A percentile compares a stretch with the other conserved stretches of the same genome.
These are phyloP conservation scores for Wilcoxina mikolae DNA, from an alignment of 495 filamentous ascomycete species.

Conservation along the genomic window DNA sequence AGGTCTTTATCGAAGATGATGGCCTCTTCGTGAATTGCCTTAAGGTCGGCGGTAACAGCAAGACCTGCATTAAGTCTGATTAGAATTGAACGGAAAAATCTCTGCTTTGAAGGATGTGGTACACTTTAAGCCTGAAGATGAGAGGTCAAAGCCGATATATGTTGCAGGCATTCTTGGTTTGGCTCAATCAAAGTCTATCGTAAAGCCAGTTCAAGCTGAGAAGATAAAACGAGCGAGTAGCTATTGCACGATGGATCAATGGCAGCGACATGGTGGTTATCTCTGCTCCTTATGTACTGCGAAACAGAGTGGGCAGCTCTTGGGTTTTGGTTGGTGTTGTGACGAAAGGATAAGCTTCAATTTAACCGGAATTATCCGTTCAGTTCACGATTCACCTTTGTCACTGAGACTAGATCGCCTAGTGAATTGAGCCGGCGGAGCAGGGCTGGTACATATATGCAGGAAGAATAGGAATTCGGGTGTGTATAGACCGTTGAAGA, in stretches of 20 bases:
- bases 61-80: constrained; percentile 38
- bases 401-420: no score
- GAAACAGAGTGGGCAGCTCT: neutral
- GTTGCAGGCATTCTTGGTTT: neutral
- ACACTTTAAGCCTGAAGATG: constrained; percentile 92
- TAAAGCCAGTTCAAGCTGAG: no score
- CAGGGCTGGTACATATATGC: no score
- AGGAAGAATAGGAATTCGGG: no score
- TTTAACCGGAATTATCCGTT: constrained; percentile 21
- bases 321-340: neutral
- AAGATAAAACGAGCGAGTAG: no score
- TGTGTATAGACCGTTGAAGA: no score
- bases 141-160: constrained; percentile 90
- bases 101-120: constrained; percentile 11
- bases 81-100: neutral
- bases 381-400: no score
- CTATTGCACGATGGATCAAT: neutral
- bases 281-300: neutral
- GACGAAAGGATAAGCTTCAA: constrained; percentile 1
- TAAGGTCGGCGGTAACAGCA: constrained; percentile 63
- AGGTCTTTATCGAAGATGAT: constrained; percentile 60
- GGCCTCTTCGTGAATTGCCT: constrained; percentile 58
- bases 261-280: neutral
- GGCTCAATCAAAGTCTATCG: neutral
- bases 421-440: no score